Conservation (phyloP, 2,329 filamentous ascomycete genomes). For the Beauveria pseudobassiana region DNA sequence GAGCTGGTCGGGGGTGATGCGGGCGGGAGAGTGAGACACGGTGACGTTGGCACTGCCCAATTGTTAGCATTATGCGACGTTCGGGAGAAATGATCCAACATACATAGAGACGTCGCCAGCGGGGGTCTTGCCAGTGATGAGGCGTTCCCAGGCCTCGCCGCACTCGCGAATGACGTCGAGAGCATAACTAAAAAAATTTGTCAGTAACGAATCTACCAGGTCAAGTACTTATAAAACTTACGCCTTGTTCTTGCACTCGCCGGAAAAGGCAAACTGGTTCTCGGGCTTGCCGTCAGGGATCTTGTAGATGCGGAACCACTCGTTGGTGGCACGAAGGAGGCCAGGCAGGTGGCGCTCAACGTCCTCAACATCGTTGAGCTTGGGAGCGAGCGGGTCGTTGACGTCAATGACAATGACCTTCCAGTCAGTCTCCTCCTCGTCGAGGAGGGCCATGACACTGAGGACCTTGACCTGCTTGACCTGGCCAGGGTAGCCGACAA, state of each 20-base stretch:
- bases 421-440: conserved; percentile 99
- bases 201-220: conserved; percentile 9
- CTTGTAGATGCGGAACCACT: conserved; percentile 99
- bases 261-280: conserved; percentile 99
- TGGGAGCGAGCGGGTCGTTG: conserved; percentile 91
- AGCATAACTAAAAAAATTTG: conserved; percentile 58
- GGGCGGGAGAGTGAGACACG: conserved; percentile 65
- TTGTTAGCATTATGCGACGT: conserved; percentile 22
- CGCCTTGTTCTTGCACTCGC: conserved; percentile 99
- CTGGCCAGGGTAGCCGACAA: conserved; percentile 91
- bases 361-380: conserved; percentile 98
- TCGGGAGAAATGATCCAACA: conserved; percentile 30
- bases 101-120: conserved; percentile 75
- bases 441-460: conserved; percentile 96
- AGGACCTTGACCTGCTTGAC: conserved; percentile 99
- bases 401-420: conserved; percentile 99
- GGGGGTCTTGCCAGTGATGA: conserved; percentile 82
- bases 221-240: conserved; percentile 30
- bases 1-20: conserved; percentile 61
- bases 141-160: conserved; percentile 91
- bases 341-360: conserved; percentile 97
- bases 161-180: conserved; percentile 94
- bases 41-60: conserved; percentile 66
- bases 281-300: conserved; percentile 99
- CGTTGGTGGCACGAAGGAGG: conserved; percentile 93